Evolutionary conservation across 129 eudicot species (phyloP).

Genomic region (Daucus carota): DNA sequence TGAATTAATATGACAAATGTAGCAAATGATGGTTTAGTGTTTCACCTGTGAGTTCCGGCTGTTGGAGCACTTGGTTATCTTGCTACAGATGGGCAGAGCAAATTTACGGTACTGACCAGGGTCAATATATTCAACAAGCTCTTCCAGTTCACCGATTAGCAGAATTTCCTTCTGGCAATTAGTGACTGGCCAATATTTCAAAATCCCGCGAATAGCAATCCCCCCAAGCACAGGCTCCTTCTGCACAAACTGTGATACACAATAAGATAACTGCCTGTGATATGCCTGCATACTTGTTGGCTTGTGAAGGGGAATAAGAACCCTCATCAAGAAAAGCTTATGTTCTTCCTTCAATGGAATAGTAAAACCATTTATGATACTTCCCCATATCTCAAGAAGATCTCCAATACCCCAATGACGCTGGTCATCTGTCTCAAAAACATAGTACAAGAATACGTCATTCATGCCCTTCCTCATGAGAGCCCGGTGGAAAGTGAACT

Average conservation of each 20-base stretch:
- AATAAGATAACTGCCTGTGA: slow-evolving; percentile 58
- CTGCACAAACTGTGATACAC: slow-evolving; percentile 63
- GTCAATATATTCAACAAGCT: slow-evolving; percentile 49
- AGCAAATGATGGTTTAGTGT: neutral
- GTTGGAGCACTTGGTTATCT: slow-evolving; percentile 50
- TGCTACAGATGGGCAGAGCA: slow-evolving; percentile 48
- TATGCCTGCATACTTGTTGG: slow-evolving; percentile 53
- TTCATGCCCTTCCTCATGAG: slow-evolving; percentile 70
- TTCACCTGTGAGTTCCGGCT: slow-evolving; percentile 68
- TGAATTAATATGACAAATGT: neutral
- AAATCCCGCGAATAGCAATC: slow-evolving; percentile 38
- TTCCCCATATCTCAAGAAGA: slow-evolving; percentile 76
- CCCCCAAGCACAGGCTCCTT: slow-evolving; percentile 62
- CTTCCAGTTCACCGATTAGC: slow-evolving; percentile 65
- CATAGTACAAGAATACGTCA: slow-evolving; percentile 44
- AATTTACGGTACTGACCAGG: slow-evolving; percentile 31
- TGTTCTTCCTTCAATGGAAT: slow-evolving; percentile 71
- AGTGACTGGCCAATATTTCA: slow-evolving; percentile 63
- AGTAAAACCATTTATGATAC: slow-evolving; percentile 60
- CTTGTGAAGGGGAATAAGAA: slow-evolving; percentile 64
- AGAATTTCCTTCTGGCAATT: slow-evolving; percentile 68
- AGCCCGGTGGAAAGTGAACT: slow-evolving; percentile 48
- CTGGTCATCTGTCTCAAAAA: slow-evolving; percentile 39
- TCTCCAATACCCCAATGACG: slow-evolving; percentile 68
- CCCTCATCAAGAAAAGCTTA: slow-evolving; percentile 48